Conservation (phyloP, 495 filamentous ascomycete species). For the Aspergillus saccharolyticus region DNA sequence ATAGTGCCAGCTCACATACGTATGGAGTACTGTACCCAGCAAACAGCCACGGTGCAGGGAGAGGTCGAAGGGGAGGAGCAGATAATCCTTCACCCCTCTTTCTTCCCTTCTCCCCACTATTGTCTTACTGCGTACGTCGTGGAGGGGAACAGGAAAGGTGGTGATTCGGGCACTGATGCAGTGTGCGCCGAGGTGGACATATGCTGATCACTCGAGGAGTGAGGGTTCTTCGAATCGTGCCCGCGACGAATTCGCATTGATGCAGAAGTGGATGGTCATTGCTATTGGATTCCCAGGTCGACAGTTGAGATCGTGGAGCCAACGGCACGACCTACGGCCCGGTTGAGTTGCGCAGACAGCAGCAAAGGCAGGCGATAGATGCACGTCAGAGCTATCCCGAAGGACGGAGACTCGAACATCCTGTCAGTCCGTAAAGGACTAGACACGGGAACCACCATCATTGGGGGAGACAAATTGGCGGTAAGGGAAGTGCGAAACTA, state of each 20-base stretch:
- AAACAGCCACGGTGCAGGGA: background rate
- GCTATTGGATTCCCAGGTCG: background rate
- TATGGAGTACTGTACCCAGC: background rate
- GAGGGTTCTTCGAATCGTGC: background rate
- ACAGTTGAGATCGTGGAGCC: constrained; percentile 18
- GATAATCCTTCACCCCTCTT: background rate
- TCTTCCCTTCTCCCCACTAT: background rate
- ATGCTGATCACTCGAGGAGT: constrained; percentile 9
- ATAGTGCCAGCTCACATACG: too few relatives aligned
- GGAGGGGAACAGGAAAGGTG: constrained; percentile 8
- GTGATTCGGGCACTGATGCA: constrained; percentile 27
- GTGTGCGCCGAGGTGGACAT: constrained; percentile 4
- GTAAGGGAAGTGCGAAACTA: constrained; percentile 17
- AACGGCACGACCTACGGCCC: constrained; percentile 24
- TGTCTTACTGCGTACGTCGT: background rate
- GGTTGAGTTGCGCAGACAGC: constrained; percentile 23
- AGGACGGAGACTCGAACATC: constrained; percentile 6
- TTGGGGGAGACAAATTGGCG: constrained; percentile 21
- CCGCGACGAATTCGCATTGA: constrained; percentile 16
- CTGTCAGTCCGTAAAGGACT: constrained; percentile 10
- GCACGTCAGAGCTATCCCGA: constrained; percentile 20
- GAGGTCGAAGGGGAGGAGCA: background rate
- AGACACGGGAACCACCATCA: constrained; percentile 16
- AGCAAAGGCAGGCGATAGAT: constrained; percentile 18
- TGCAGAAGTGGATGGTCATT: constrained; percentile 20